Evolutionary conservation across 164 flowering plant species (phyloP), one percentile per base, ranked within the genome.

Genomic region (Magnolia kwangsiensis): DNA sequence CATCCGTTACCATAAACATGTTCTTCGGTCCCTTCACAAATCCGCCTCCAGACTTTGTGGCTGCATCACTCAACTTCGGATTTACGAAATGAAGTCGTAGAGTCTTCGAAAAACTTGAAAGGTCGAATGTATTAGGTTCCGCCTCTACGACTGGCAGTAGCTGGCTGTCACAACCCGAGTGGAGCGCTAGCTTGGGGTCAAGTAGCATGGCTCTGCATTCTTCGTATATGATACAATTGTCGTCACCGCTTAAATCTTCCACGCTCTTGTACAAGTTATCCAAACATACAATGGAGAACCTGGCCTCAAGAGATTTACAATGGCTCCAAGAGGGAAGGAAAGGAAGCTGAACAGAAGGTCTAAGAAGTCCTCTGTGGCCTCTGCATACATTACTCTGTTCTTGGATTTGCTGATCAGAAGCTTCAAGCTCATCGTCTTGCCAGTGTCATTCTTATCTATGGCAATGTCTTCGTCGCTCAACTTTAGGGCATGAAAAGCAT

Each of bases 111-210:
- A 2, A 37, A 3, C 45, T 37, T 3, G 5, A 8, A 24, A 13
- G 13, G 29, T 20, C 16, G 29, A 29, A 8, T 65, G 68, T n/a
- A 10, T 8, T 31, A 2, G 50, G 29, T 4, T 1, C 21, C 20
- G 20, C 45, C 31, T 68, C 50, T 6, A 20, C n/a, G 31, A 68
- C 18, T 19, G 7, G n/a, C 8, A 68, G 49, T 29, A 31, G 50
- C 50, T 68, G 71, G 50, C 37, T 68, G 1, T 68, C 31, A 31
- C 71, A 68, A 7, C 71, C 49, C 13, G 18, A 16, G 31, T 24
- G 51, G 8, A 51, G 19, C 0, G 75, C 51, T 18, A 83, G 61
- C 64, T 78, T 72, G 29, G 81, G 81, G 51, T n/a, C 51, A 19
- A 74, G 18, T 16, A 83, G 74, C 23, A 51, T 58, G 27, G 51